Conservation (phyloP, 495 filamentous ascomycete genomes). For the Trypethelium eluteriae region DNA sequence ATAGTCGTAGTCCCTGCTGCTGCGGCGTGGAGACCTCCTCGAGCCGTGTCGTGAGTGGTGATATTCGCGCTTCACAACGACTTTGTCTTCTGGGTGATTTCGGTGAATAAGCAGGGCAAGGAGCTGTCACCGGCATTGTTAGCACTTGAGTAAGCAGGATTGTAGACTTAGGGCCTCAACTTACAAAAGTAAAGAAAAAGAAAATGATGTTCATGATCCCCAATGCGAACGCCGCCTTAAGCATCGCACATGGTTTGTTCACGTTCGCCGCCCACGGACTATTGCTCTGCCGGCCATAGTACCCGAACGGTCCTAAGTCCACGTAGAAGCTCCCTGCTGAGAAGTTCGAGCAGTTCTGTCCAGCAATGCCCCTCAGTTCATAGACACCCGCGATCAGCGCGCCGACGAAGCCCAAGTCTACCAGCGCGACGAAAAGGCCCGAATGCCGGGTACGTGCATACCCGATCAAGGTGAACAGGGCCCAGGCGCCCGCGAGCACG, state of each 20-base stretch:
- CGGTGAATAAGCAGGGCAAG: conserved; percentile 37
- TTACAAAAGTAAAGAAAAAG: conserved; percentile 61
- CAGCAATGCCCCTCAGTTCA: conserved; percentile 61
- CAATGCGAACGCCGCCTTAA: conserved; percentile 78
- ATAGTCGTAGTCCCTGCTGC: conserved; percentile 23
- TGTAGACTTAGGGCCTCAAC: conserved; percentile 9
- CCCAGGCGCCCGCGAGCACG: conserved; percentile 71
- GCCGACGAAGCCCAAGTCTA: conserved; percentile 76
- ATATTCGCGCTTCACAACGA: conserved; percentile 33
- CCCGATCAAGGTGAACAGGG: conserved; percentile 69
- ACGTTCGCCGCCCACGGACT: conserved; percentile 41
- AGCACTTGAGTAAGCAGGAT: background rate
- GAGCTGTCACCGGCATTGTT: conserved; percentile 23
- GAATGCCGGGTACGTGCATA: conserved; percentile 66
- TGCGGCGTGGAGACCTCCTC: conserved; percentile 27
- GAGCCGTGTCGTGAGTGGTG: conserved; percentile 28
- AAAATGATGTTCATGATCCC: conserved; percentile 82
- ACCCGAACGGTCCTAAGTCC: conserved; percentile 54
- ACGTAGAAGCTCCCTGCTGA: conserved; percentile 43
- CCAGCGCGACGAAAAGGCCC: conserved; percentile 64
- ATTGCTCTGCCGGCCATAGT: conserved; percentile 34
- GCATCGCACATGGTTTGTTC: conserved; percentile 77
- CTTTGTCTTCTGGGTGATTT: conserved; percentile 31
- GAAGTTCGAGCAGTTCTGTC: conserved; percentile 57
- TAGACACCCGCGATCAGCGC: conserved; percentile 75